Evolutionary conservation across 768 basidiomycete species (phyloP).

Genomic region (Floccularia luteovirens): DNA sequence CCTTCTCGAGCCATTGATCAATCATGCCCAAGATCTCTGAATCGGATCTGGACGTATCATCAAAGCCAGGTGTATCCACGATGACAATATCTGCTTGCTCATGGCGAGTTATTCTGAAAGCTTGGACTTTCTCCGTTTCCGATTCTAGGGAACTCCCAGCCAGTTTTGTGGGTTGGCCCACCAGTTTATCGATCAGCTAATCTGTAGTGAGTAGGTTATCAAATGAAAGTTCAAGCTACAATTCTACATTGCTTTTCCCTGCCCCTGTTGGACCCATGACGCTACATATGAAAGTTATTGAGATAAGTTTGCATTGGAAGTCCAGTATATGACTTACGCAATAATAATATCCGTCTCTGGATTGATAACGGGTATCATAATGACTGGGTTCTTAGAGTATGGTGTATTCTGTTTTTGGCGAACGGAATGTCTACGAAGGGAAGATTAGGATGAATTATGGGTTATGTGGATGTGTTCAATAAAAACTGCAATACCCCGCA

Average conservation of each 20-base stretch:
- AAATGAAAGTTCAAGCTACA: neutral
- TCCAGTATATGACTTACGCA: neutral
- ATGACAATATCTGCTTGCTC: constrained; percentile 4
- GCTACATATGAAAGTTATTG: neutral
- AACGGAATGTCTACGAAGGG: too few relatives aligned
- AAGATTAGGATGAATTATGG: too few relatives aligned
- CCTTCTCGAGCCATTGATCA: constrained; percentile 4
- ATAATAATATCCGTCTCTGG: constrained; percentile 4
- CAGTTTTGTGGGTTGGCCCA: constrained; percentile 7
- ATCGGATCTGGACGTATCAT: constrained; percentile 5
- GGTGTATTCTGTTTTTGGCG: too few relatives aligned
- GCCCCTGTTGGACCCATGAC: constrained; percentile 3
- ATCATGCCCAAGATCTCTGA: constrained; percentile 7
- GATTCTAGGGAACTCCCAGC: constrained; percentile 14
- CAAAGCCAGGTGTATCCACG: constrained; percentile 12
- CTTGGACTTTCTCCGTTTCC: constrained; percentile 10
- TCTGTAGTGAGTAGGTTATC: neutral
- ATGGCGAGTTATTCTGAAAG: constrained; percentile 9
- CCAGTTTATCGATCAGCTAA: constrained; percentile 17
- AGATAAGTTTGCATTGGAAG: neutral
- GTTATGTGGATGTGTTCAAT: too few relatives aligned
- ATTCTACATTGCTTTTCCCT: constrained; percentile 9
- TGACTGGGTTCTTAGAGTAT: too few relatives aligned
- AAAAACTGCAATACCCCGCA: too few relatives aligned
- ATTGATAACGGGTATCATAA: too few relatives aligned